These are phyloP conservation scores for Coprinopsis cinerea DNA, from an alignment of 768 basidiomycete species.

Conservation along the genomic window DNA sequence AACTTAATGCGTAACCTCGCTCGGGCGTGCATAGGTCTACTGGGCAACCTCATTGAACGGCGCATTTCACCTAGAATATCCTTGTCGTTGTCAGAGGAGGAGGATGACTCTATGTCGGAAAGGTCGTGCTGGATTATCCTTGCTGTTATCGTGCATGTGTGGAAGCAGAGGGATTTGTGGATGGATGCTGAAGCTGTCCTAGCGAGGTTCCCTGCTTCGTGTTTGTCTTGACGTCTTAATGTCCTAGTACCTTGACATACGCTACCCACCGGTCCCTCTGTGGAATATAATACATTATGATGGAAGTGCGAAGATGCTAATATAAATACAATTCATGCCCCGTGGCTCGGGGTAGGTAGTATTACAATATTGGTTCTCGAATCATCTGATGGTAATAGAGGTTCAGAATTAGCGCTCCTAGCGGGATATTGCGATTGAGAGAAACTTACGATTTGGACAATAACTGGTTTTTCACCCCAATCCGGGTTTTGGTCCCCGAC, in stretches of 20 bases:
- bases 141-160: conserved; percentile 54
- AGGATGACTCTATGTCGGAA: conserved; percentile 21
- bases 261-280: too few species aligned
- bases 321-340: not conserved
- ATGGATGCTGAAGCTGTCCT: conserved; percentile 61
- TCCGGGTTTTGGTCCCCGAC: conserved; percentile 20
- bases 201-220: conserved; percentile 5
- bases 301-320: not conserved
- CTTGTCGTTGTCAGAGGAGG: conserved; percentile 8
- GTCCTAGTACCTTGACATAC: too few species aligned
- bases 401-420: not conserved
- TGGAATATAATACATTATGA: too few species aligned
- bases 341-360: not conserved
- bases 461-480: conserved; percentile 19
- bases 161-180: conserved; percentile 83
- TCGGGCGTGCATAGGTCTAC: conserved; percentile 55
- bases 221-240: not conserved
- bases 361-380: conserved; percentile 11
- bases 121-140: conserved; percentile 74
- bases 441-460: conserved; percentile 18
- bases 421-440: not conserved
- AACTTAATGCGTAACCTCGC: conserved; percentile 70
- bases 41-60: conserved; percentile 22
- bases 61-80: conserved; percentile 15
- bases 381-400: conserved; percentile 16